Conservation (phyloP, 1,284 basidiomycete genomes). For the Melampsora abietis-canadensis region DNA sequence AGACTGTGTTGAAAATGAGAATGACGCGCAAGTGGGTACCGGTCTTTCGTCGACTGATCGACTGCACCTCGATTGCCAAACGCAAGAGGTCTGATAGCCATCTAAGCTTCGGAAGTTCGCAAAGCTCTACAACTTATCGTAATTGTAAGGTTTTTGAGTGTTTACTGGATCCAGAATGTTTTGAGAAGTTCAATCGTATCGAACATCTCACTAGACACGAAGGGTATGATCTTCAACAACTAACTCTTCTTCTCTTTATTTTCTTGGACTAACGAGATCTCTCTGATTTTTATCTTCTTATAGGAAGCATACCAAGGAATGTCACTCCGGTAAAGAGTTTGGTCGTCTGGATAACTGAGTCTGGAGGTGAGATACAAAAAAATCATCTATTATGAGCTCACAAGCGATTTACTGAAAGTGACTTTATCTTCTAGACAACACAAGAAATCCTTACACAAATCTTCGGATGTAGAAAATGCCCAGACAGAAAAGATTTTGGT, state of each 20-base stretch:
- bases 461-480: not conserved
- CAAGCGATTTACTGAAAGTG: not conserved
- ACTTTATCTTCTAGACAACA: not conserved
- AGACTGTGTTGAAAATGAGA: too few species aligned
- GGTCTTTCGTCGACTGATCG: too few species aligned
- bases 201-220: not conserved
- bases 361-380: not conserved
- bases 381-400: not conserved
- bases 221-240: not conserved
- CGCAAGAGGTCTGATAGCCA: too few species aligned
- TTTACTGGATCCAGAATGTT: too few species aligned
- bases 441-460: not conserved
- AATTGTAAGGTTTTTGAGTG: too few species aligned
- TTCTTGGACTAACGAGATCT: not conserved
- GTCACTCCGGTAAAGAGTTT: not conserved
- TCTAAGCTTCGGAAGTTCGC: too few species aligned
- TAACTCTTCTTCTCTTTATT: not conserved
- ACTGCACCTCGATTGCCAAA: too few species aligned
- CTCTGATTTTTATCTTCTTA: not conserved
- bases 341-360: constrained; percentile 4
- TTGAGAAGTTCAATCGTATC: not conserved
- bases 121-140: too few species aligned
- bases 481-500: not conserved
- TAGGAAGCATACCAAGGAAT: constrained; percentile 9
- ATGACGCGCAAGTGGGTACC: too few species aligned